phyloP scores from a whole-genome alignment of 768 basidiomycete genomes.

The Trametes elegans region DNA sequence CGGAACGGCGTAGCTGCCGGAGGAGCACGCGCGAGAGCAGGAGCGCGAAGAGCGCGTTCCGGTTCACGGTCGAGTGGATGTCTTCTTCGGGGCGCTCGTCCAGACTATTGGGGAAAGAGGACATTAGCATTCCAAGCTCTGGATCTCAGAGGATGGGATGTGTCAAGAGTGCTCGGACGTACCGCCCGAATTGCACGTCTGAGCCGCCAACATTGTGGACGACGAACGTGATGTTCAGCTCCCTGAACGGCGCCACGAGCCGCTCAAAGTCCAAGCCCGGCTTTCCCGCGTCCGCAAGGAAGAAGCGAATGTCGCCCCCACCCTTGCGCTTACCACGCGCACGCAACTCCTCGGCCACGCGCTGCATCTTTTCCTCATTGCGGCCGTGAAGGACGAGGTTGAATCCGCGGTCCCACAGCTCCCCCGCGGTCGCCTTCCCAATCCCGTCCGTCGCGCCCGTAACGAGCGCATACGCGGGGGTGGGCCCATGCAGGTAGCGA shows the following conservation, averaged over 20 bases:
- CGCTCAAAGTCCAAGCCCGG: slow-evolving; percentile 20
- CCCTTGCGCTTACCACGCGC: neutral
- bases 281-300: slow-evolving; percentile 26
- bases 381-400: slow-evolving; percentile 31
- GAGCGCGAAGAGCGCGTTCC: slow-evolving; percentile 26
- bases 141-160: neutral
- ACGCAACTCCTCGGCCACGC: slow-evolving; percentile 23
- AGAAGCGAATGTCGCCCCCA: slow-evolving; percentile 23
- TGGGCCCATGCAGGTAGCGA: slow-evolving; percentile 23
- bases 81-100: slow-evolving; percentile 20
- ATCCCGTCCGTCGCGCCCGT: slow-evolving; percentile 32
- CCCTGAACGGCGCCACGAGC: slow-evolving; percentile 21
- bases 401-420: slow-evolving; percentile 29
- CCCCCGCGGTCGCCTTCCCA: slow-evolving; percentile 25
- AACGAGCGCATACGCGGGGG: slow-evolving; percentile 28
- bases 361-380: slow-evolving; percentile 26
- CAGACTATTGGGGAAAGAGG: slow-evolving; percentile 13
- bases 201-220: slow-evolving; percentile 28
- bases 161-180: neutral
- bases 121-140: neutral
- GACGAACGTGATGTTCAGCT: slow-evolving; percentile 29
- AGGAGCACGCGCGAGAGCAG: slow-evolving; percentile 30
- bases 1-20: slow-evolving; percentile 26
- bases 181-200: slow-evolving; percentile 16
- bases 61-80: slow-evolving; percentile 19